Percentiles rank a stretch among this genome's conserved stretches.
These are phyloP conservation scores for Zelopaecilomyces penicillatus DNA, from an alignment of 2,329 filamentous ascomycete species.

Conservation along the genomic window DNA sequence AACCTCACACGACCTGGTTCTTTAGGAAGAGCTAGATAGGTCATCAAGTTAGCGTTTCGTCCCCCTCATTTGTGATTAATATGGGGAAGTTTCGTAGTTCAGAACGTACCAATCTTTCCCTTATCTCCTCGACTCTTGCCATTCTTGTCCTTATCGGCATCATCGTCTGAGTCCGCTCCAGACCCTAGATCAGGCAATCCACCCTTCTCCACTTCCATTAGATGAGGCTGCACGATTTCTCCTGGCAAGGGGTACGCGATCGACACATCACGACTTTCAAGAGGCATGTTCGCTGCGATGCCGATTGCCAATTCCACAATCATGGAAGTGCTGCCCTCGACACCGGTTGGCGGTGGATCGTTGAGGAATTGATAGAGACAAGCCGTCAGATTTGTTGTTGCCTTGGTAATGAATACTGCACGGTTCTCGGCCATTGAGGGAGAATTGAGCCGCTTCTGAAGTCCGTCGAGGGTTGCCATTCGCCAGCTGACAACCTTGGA, in stretches of 20 bases:
- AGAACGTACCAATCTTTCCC: constrained; percentile 39
- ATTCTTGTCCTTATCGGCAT: constrained; percentile 35
- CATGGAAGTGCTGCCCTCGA: constrained; percentile 84
- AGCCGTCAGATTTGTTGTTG: constrained; percentile 60
- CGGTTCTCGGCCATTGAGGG: constrained; percentile 59
- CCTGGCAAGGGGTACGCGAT: constrained; percentile 81
- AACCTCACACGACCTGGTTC: constrained; percentile 57
- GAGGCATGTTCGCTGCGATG: constrained; percentile 75
- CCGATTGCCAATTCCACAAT: constrained; percentile 86
- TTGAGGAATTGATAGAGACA: constrained; percentile 66
- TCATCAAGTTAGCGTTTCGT: constrained; percentile 17
- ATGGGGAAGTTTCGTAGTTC: background rate
- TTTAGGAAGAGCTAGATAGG: constrained; percentile 31
- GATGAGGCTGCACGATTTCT: constrained; percentile 55
- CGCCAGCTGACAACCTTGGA: constrained; percentile 89
- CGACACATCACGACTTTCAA: constrained; percentile 84
- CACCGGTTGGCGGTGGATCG: constrained; percentile 67
- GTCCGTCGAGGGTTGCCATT: constrained; percentile 85
- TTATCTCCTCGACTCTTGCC: constrained; percentile 34
- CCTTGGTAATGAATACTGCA: constrained; percentile 57
- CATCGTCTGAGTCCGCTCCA: constrained; percentile 35
- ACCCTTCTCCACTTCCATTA: constrained; percentile 82
- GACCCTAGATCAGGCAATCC: constrained; percentile 51
- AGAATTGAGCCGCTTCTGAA: constrained; percentile 61
- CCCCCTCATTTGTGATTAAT: background rate